phyloP scores from a whole-genome alignment of 345 rosid genomes.

The Draba incana region DNA sequence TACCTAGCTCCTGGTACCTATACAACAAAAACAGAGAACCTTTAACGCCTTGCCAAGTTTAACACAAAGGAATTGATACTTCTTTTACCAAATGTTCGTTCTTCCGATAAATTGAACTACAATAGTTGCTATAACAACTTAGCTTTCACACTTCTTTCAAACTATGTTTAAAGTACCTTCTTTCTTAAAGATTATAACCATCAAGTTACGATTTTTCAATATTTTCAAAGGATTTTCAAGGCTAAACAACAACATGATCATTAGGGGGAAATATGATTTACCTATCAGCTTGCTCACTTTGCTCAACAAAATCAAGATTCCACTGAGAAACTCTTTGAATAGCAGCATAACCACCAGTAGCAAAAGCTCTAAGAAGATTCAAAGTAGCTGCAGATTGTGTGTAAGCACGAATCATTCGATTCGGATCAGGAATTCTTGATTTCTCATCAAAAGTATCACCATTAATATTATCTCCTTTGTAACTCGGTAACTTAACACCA shows the following conservation, averaged over 20 bases:
- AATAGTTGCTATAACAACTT: slow-evolving; percentile 6
- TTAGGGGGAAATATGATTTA: neutral
- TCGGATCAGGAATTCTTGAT: slow-evolving; percentile 62
- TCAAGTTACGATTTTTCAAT: neutral
- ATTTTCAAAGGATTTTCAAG: neutral
- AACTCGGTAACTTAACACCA: slow-evolving; percentile 59
- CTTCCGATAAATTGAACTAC: neutral
- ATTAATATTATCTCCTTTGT: slow-evolving; percentile 67
- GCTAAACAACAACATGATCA: neutral
- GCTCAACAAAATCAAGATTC: slow-evolving; percentile 65
- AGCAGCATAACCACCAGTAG: slow-evolving; percentile 69
- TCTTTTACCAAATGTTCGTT: neutral
- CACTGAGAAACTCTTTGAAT: slow-evolving; percentile 68
- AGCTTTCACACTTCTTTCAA: neutral
- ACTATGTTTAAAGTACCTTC: neutral
- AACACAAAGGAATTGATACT: neutral
- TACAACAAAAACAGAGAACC: slow-evolving; percentile 6
- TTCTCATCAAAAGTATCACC: slow-evolving; percentile 61
- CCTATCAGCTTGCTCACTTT: slow-evolving; percentile 70
- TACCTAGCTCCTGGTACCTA: slow-evolving; percentile 61
- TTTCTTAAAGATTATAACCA: neutral
- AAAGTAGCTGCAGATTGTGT: slow-evolving; percentile 60
- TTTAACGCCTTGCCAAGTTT: slow-evolving; percentile 19
- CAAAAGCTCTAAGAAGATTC: slow-evolving; percentile 71
- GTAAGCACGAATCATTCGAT: slow-evolving; percentile 62